Conservation (phyloP, 2,329 filamentous ascomycete species). For the Diaporthe capsici region DNA sequence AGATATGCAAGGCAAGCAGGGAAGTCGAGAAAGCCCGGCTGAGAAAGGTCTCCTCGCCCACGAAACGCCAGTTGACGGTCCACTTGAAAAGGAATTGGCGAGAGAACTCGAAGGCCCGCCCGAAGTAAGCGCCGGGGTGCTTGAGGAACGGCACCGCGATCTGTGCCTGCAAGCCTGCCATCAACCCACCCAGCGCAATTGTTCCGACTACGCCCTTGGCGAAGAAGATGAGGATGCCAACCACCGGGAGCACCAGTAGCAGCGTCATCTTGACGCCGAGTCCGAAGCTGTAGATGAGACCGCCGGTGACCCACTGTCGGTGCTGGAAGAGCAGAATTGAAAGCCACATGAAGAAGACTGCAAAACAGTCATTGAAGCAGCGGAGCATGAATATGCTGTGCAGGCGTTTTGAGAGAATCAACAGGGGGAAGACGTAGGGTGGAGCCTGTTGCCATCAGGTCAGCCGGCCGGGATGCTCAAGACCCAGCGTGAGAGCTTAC, state of each 20-base stretch:
- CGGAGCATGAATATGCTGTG: conserved; percentile 95
- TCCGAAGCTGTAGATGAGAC: conserved; percentile 80
- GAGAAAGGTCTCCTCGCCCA: conserved; percentile 87
- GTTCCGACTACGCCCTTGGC: conserved; percentile 82
- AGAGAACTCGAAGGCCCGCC: conserved; percentile 90
- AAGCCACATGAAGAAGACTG: conserved; percentile 84
- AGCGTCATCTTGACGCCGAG: conserved; percentile 97
- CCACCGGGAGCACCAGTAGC: conserved; percentile 84
- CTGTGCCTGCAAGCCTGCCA: conserved; percentile 69
- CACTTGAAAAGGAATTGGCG: conserved; percentile 95
- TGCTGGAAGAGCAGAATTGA: conserved; percentile 85
- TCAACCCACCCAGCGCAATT: conserved; percentile 54
- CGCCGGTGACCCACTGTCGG: conserved; percentile 80
- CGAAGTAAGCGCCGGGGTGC: conserved; percentile 80
- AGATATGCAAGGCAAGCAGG: conserved; percentile 76
- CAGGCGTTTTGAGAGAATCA: conserved; percentile 90
- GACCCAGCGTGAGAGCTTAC: conserved; percentile 57
- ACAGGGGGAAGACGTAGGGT: conserved; percentile 87
- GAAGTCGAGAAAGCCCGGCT: conserved; percentile 75
- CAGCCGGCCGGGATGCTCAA: neutral
- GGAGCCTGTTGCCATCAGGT: conserved; percentile 69
- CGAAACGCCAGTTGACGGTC: conserved; percentile 99
- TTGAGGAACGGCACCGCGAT: conserved; percentile 77
- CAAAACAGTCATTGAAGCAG: conserved; percentile 96
- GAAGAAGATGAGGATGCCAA: conserved; percentile 83